Conservation (phyloP, 2,329 filamentous ascomycete species). For the Aspergillus neoniger region DNA sequence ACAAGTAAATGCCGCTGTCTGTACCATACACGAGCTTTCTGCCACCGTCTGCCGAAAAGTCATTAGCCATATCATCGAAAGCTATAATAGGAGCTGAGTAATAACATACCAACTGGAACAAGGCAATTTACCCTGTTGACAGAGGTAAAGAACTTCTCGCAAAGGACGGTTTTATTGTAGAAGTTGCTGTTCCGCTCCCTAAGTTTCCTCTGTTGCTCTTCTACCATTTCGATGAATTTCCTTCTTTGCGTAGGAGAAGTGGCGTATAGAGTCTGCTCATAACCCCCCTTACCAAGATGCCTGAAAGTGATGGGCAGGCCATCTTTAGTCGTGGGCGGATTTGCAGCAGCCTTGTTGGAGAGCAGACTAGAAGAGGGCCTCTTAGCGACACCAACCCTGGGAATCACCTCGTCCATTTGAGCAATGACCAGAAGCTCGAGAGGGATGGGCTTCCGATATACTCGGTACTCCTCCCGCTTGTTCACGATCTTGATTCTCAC, state of each 20-base stretch:
- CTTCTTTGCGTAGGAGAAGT: conserved; percentile 81
- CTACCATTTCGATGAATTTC: conserved; percentile 97
- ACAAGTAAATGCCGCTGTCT: conserved; percentile 88
- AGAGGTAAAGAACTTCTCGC: conserved; percentile 87
- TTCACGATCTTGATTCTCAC: conserved; percentile 89
- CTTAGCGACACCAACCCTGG: conserved; percentile 76
- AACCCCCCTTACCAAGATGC: conserved; percentile 92
- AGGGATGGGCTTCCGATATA: conserved; percentile 93
- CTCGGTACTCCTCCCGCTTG: conserved; percentile 91
- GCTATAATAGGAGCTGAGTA: neutral
- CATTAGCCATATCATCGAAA: conserved; percentile 18
- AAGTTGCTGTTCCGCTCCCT: conserved; percentile 71
- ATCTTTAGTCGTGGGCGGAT: conserved; percentile 61
- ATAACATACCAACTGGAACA: conserved; percentile 75
- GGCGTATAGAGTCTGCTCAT: conserved; percentile 86
- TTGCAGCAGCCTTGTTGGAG: conserved; percentile 56
- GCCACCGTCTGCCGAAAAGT: conserved; percentile 69
- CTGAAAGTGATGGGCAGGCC: conserved; percentile 95
- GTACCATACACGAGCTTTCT: conserved; percentile 93
- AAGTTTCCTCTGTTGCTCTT: conserved; percentile 82
- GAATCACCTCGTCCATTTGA: conserved; percentile 96
- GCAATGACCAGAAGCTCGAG: conserved; percentile 89
- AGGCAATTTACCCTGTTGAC: conserved; percentile 92
- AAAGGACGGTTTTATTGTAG: conserved; percentile 67
- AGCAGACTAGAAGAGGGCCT: conserved; percentile 85